Conservation (phyloP, 768 basidiomycete genomes). For the Rhodosporidiobolus odoratus region DNA sequence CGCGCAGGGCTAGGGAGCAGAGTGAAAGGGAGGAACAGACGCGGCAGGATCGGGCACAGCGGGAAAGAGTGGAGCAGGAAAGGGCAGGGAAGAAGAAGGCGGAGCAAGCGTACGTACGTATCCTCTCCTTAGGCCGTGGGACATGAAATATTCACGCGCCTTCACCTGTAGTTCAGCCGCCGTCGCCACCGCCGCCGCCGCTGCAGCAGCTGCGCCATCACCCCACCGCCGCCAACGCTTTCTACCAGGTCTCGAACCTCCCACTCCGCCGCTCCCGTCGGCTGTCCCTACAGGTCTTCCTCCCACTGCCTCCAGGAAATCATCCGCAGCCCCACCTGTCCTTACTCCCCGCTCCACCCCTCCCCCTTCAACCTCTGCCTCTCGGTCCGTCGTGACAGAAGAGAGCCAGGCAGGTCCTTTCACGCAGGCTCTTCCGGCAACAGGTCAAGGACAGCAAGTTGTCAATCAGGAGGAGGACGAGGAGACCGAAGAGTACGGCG, state of each 20-base stretch:
- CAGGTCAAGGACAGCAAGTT: neutral
- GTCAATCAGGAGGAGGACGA: neutral
- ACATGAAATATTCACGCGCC: neutral
- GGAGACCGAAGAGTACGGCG: neutral
- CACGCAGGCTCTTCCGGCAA: neutral
- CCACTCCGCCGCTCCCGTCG: no score
- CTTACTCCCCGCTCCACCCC: neutral
- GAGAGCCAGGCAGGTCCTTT: neutral
- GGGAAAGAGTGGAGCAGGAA: no score
- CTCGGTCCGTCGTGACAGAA: no score
- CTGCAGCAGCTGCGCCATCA: neutral
- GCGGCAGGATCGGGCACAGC: neutral
- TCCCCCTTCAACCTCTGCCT: neutral
- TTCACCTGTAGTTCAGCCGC: neutral
- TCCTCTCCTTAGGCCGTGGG: neutral
- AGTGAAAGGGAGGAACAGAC: neutral
- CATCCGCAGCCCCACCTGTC: neutral
- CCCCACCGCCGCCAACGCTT: no score
- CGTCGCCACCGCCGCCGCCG: neutral
- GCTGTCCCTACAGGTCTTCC: no score
- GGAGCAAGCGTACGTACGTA: neutral
- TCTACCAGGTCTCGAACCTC: no score
- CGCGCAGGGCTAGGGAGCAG: neutral
- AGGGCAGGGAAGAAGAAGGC: neutral
- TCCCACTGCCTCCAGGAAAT: no score